Conservation (phyloP, 306 rosid genomes). For the Calophaca sinica region DNA sequence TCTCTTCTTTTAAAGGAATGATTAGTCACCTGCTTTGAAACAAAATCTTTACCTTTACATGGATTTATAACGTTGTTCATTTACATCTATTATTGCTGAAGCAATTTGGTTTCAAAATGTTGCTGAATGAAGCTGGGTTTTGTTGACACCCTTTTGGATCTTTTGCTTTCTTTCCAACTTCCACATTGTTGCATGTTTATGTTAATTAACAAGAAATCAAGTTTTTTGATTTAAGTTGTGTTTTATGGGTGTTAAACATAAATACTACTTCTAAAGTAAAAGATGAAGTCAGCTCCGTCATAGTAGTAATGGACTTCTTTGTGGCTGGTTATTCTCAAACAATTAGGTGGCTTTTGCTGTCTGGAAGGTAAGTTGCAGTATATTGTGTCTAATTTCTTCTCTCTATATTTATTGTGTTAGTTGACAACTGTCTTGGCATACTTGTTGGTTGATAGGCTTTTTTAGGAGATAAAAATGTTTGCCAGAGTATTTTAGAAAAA, state of each 20-base stretch:
- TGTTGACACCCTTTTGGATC: neutral
- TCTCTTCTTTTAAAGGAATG: neutral
- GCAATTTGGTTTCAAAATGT: conserved; percentile 1
- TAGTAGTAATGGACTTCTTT: conserved; percentile 35
- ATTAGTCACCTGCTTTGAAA: conserved; percentile 9
- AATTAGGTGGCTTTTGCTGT: conserved; percentile 31
- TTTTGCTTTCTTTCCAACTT: conserved; percentile 14
- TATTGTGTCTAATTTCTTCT: conserved; percentile 16
- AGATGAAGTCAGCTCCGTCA: conserved; percentile 27
- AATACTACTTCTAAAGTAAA: no score
- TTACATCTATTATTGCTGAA: neutral
- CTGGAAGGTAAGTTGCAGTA: conserved; percentile 49
- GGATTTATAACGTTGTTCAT: neutral
- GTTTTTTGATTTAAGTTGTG: neutral
- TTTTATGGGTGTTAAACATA: conserved; percentile 15
- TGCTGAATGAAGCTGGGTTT: conserved; percentile 5
- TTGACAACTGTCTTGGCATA: neutral
- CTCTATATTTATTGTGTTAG: neutral
- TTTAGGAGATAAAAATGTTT: no score
- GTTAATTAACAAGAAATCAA: neutral
- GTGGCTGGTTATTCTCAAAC: conserved; percentile 29
- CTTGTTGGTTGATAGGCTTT: neutral
- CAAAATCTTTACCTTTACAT: neutral
- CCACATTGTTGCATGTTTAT: neutral
- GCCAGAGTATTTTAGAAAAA: no score